A percentile compares a stretch with the other conserved stretches of the same genome.
Conservation (phyloP, 352 stramenopile genomes). For the Globisporangium emineosum region DNA sequence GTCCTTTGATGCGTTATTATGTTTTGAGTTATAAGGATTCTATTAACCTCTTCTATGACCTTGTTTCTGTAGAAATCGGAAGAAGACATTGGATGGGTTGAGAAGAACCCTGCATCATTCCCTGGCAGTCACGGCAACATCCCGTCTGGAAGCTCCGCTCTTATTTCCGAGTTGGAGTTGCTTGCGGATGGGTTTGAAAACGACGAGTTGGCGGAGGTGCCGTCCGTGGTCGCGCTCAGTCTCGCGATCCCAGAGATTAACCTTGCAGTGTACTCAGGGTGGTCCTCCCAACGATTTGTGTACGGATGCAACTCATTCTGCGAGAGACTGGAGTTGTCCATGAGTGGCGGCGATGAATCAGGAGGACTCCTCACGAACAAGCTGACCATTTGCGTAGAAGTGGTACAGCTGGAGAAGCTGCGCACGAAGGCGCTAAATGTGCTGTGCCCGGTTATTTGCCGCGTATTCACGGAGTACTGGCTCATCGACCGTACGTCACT, state of each 20-base stretch:
- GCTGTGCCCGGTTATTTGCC: constrained; percentile 59
- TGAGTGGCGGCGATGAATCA: constrained; percentile 26
- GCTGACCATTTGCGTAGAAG: constrained; percentile 58
- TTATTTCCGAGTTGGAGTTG: constrained; percentile 70
- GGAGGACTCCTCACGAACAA: constrained; percentile 36
- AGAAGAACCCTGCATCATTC: constrained; percentile 65
- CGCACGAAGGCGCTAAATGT: constrained; percentile 36
- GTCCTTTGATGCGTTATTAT: no score
- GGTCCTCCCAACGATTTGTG: constrained; percentile 57
- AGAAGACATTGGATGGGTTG: constrained; percentile 54
- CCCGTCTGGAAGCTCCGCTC: constrained; percentile 47
- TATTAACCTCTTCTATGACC: constrained; percentile 17
- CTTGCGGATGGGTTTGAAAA: constrained; percentile 40
- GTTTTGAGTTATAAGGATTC: no score
- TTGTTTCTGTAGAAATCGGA: constrained; percentile 53
- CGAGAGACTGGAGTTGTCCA: constrained; percentile 64
- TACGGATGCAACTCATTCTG: constrained; percentile 66
- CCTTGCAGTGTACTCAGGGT: constrained; percentile 47
- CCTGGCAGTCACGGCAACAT: constrained; percentile 54
- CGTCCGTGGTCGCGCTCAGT: constrained; percentile 67
- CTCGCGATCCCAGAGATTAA: constrained; percentile 66
- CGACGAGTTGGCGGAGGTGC: constrained; percentile 36
- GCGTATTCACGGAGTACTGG: constrained; percentile 84
- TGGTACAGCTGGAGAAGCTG: constrained; percentile 50
- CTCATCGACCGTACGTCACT: constrained; percentile 78